Percentiles rank a stretch among this genome's conserved stretches.
Conservation (phyloP, 495 filamentous ascomycete genomes). For the Tuber borchii region DNA sequence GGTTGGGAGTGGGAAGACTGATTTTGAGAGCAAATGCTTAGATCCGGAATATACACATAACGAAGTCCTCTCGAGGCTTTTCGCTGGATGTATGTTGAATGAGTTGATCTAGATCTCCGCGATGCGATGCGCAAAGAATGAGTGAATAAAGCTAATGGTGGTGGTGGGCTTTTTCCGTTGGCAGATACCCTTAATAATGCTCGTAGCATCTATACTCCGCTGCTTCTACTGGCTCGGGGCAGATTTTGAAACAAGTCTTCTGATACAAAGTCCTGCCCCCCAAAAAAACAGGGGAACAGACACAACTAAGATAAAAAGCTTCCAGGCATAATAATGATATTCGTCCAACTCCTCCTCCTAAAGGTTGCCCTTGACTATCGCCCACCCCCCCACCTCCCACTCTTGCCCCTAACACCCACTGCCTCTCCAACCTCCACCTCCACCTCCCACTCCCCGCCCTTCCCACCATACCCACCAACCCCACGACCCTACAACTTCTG, state of each 20-base stretch:
- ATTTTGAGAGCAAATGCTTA: slow-evolving; percentile 41
- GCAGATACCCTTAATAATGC: slow-evolving; percentile 96
- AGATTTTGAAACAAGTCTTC: slow-evolving; percentile 68
- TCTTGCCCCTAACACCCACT: background rate
- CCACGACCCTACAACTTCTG: slow-evolving; percentile 82
- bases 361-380: slow-evolving; percentile 88
- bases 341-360: slow-evolving; percentile 71
- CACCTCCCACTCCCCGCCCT: slow-evolving; percentile 9
- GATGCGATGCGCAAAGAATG: background rate
- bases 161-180: slow-evolving; percentile 31
- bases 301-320: background rate
- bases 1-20: slow-evolving; percentile 3
- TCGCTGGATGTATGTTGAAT: slow-evolving; percentile 48
- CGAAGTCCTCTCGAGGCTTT: slow-evolving; percentile 79
- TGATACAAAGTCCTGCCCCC: slow-evolving; percentile 60
- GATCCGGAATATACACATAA: slow-evolving; percentile 78
- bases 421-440: background rate
- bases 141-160: background rate
- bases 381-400: slow-evolving; percentile 45
- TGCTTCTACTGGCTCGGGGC: slow-evolving; percentile 93
- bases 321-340: slow-evolving; percentile 63
- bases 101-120: background rate
- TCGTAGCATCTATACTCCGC: slow-evolving; percentile 86
- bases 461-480: slow-evolving; percentile 33
- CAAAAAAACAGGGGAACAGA: background rate